Evolutionary conservation across 768 basidiomycete genomes (phyloP).

Genomic region (Lactifluus echinatus): DNA sequence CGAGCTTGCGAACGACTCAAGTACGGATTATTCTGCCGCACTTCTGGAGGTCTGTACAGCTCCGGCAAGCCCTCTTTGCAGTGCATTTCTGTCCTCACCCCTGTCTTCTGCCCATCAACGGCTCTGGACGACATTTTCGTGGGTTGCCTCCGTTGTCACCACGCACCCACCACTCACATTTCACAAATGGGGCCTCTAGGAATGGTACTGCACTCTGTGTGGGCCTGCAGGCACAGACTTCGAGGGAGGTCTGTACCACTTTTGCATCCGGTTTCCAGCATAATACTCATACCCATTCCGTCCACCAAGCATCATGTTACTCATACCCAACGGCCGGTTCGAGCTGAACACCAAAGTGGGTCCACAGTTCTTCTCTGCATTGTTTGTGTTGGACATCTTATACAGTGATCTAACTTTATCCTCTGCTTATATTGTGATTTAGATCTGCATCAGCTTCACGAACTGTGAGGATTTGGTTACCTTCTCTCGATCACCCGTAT

Average conservation of each 20-base stretch:
- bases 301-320: constrained; percentile 90
- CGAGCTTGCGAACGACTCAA: constrained; percentile 78
- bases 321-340: constrained; percentile 95
- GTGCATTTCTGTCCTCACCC: too few species aligned
- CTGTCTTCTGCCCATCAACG: too few species aligned
- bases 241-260: constrained; percentile 93
- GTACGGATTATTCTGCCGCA: constrained; percentile 76
- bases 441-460: constrained; percentile 93
- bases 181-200: constrained; percentile 31
- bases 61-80: too few species aligned
- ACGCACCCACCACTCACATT: constrained; percentile 4
- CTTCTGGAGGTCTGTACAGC: constrained; percentile 69
- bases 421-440: too few species aligned
- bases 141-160: constrained; percentile 31
- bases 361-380: not conserved
- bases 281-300: constrained; percentile 98
- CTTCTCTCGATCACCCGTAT: constrained; percentile 11
- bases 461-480: constrained; percentile 62
- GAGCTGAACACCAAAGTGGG: constrained; percentile 90
- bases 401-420: too few species aligned
- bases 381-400: too few species aligned
- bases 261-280: constrained; percentile 81
- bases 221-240: constrained; percentile 85
- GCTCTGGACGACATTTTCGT: constrained; percentile 93
- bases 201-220: constrained; percentile 98